phyloP scores from a whole-genome alignment of 306 rosid species.

The Dryas alaskensis region DNA sequence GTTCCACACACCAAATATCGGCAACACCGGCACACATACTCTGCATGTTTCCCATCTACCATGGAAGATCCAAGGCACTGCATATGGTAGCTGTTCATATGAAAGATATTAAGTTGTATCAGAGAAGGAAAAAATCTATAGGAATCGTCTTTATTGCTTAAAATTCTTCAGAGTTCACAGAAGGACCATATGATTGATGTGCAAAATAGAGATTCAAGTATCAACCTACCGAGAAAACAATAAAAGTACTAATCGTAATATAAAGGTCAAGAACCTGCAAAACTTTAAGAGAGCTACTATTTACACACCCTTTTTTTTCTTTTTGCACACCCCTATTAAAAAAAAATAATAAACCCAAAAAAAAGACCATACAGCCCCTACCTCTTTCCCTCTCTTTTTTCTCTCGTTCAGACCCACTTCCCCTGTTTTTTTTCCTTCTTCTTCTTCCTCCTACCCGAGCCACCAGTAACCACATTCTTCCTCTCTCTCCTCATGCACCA shows the following conservation, averaged over 20 bases:
- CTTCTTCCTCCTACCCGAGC: too few species aligned
- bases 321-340: too few species aligned
- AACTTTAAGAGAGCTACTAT: neutral
- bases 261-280: neutral
- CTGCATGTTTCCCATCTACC: conserved; percentile 22
- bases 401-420: too few species aligned
- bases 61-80: conserved; percentile 50
- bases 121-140: neutral
- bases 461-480: too few species aligned
- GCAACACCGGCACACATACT: conserved; percentile 58
- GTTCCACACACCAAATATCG: conserved; percentile 45
- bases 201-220: conserved; percentile 18
- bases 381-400: too few species aligned
- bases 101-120: conserved; percentile 17
- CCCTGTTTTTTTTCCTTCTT: too few species aligned
- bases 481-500: too few species aligned
- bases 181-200: conserved; percentile 4
- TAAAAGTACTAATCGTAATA: neutral
- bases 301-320: too few species aligned
- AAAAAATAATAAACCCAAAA: too few species aligned
- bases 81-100: conserved; percentile 74
- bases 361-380: too few species aligned
- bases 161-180: conserved; percentile 11
- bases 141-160: conserved; percentile 9
- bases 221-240: conserved; percentile 16